Percentiles rank a stretch among this genome's conserved stretches.
These are phyloP conservation scores for Blastocystis sp. DNA, from an alignment of 352 stramenopile species.

Conservation along the genomic window DNA sequence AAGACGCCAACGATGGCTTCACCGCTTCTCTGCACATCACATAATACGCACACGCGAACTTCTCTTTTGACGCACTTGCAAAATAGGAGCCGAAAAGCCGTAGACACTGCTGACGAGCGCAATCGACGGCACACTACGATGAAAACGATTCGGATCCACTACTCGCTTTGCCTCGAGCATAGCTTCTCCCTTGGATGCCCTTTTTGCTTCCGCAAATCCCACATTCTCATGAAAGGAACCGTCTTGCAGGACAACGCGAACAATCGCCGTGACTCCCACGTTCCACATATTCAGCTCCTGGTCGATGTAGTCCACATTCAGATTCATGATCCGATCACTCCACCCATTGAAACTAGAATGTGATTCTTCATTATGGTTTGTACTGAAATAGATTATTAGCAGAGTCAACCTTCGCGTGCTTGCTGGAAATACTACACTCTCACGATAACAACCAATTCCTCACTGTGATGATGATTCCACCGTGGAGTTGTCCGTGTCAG, in stretches of 20 bases:
- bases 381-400: constrained; percentile 59
- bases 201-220: constrained; percentile 51
- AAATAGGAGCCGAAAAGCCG: constrained; percentile 46
- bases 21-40: background rate
- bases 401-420: background rate
- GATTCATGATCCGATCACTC: constrained; percentile 63
- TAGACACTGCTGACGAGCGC: constrained; percentile 45
- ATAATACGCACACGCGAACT: background rate
- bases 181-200: constrained; percentile 18
- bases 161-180: constrained; percentile 43
- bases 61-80: background rate
- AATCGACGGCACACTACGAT: constrained; percentile 24
- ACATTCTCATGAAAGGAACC: constrained; percentile 56
- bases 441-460: background rate
- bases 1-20: background rate
- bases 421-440: background rate
- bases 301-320: constrained; percentile 54
- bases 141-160: background rate
- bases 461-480: too few species aligned
- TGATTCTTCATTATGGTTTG: background rate
- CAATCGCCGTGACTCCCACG: constrained; percentile 59
- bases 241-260: constrained; percentile 53
- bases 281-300: constrained; percentile 51
- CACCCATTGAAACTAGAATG: constrained; percentile 56
- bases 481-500: background rate